Evolutionary conservation across 2,329 filamentous ascomycete species (phyloP), one percentile per base, ranked within the genome.

Genomic region (Meredithiella fracta): DNA sequence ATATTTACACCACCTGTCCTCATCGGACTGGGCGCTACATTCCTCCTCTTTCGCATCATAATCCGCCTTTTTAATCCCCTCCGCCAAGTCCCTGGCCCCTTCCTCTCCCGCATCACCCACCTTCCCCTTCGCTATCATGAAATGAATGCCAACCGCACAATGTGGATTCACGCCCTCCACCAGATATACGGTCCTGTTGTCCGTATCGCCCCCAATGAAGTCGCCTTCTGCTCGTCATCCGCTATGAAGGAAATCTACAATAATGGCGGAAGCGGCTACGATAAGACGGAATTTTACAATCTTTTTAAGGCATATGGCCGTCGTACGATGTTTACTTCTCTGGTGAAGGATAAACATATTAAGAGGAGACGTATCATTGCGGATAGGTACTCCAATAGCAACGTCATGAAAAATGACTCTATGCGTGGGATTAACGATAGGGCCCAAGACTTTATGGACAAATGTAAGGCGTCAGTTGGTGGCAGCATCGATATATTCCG

Each of bases 321-420:
- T 4, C 76, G 76, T 60, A 80, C 76, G 55, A 80, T 81, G 77
- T 81, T 81, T 60, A 75, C 75, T 15, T 79, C 72, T 0, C 62
- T 80, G 58, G 72, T 73, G 56, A 80, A 77, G 63, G 69, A 71
- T 4, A 71, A 83, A 76, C 82, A 86, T 63, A 77, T 76, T 29
- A 76, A 74, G 60, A 73, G 79, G 58, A 83, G 80, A 63, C 73
- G 80, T 26, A 69, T 82, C 51, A 70, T 85, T 47, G 81, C 81
- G 1, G 79, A 84, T 62, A 72, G 80, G 29, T 86, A 86, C 64
- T 78, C 82, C 29, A 85, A 85, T 66, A 79, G 76, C 55, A 85
- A 83, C 62, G 69, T 85, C 52, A 73, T 83, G 67, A 75, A 74
- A 29, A 64, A 73, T 3, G 68, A 69, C 1, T 74, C 79, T 1